Conservation (phyloP, 2,329 filamentous ascomycete species). For the Tolypocladium inflatum region DNA sequence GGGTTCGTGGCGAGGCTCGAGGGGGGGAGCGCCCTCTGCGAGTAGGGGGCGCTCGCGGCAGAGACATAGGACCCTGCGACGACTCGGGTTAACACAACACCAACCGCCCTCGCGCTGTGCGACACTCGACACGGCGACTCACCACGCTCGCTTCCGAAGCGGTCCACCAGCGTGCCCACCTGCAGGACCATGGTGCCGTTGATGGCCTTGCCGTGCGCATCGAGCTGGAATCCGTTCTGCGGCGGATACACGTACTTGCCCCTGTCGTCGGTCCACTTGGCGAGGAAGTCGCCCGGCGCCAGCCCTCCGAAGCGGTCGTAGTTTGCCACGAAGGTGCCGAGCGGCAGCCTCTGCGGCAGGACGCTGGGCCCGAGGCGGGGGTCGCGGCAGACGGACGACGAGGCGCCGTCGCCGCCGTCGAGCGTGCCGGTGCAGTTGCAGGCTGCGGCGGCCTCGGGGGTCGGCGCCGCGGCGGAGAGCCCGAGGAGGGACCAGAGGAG, state of each 20-base stretch:
- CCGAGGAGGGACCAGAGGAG: background rate
- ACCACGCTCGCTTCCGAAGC: background rate
- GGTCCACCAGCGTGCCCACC: background rate
- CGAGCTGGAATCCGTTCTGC: background rate
- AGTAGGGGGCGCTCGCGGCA: background rate
- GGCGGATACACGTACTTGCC: background rate
- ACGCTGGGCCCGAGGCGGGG: background rate
- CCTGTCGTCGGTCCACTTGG: background rate
- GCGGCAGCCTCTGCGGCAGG: background rate
- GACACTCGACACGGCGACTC: background rate
- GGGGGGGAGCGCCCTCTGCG: background rate
- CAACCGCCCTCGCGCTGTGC: background rate
- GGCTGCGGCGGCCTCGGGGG: background rate
- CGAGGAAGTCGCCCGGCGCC: background rate
- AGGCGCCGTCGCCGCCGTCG: background rate
- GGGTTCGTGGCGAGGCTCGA: background rate
- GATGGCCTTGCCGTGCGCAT: background rate
- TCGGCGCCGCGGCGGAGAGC: background rate
- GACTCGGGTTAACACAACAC: background rate
- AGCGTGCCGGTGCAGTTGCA: background rate
- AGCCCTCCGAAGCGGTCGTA: background rate
- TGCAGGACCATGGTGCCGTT: background rate
- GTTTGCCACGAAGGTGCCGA: background rate
- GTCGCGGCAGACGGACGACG: background rate
- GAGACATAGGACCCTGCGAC: background rate